Evolutionary conservation across 805 yeast genomes (phyloP).

Genomic region (Soucietia sequanensis): DNA sequence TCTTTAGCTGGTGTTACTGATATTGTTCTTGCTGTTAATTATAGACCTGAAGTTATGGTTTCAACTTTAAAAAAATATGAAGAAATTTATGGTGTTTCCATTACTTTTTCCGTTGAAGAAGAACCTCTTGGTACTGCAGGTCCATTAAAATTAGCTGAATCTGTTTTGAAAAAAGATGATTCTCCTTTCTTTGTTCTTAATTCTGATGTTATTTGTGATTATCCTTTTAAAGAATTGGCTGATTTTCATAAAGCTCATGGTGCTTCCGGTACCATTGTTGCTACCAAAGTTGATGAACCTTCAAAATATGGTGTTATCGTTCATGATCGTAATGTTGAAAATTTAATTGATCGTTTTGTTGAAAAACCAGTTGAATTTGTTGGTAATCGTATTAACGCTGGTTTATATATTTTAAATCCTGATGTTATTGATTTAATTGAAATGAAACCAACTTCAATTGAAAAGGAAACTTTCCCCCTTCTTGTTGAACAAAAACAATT

Average conservation of each 20-base stretch:
- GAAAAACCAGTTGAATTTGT: conserved; percentile 99
- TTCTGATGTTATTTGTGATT: conserved; percentile 98
- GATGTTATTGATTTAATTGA: conserved; percentile 94
- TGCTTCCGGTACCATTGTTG: conserved; percentile 97
- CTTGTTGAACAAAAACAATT: conserved; percentile 85
- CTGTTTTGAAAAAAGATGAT: conserved; percentile 88
- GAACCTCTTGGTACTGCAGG: conserved; percentile 99
- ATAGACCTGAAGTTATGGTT: conserved; percentile 99
- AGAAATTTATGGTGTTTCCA: conserved; percentile 87
- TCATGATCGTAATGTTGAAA: conserved; percentile 91
- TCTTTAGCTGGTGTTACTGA: conserved; percentile 99
- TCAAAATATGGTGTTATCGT: conserved; percentile 99
- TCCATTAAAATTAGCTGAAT: conserved; percentile 96
- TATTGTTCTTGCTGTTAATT: conserved; percentile 97
- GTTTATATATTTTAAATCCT: conserved; percentile 97
- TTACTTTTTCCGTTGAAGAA: conserved; percentile 97
- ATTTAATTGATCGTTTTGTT: conserved; percentile 96
- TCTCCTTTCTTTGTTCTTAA: conserved; percentile 96
- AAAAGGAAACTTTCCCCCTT: conserved; percentile 98
- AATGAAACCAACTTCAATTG: conserved; percentile 98
- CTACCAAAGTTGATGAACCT: conserved; percentile 99
- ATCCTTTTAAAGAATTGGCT: conserved; percentile 92
- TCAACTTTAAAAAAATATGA: conserved; percentile 92
- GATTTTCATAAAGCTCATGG: conserved; percentile 94
- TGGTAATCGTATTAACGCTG: conserved; percentile 99